Conservation (phyloP, 768 basidiomycete genomes). For the Boletus rufocinnamomeus region DNA sequence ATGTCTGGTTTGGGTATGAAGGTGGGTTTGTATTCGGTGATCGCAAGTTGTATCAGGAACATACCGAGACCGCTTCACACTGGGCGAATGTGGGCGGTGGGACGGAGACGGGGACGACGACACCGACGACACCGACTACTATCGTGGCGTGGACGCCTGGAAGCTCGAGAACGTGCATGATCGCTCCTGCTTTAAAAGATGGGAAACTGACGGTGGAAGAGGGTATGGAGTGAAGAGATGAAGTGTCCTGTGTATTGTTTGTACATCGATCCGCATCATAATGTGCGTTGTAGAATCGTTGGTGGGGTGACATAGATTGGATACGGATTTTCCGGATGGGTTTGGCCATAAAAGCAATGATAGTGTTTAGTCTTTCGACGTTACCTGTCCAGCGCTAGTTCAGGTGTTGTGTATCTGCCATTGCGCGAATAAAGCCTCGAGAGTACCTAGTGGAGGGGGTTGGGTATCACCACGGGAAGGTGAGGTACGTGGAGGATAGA, state of each 20-base stretch:
- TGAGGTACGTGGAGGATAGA: neutral
- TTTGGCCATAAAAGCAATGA: no score
- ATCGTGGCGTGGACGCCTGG: conserved; percentile 7
- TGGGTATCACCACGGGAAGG: neutral
- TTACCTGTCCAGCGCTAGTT: neutral
- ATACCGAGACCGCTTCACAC: neutral
- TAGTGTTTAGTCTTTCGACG: neutral
- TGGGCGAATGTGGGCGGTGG: neutral
- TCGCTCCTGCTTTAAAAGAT: neutral
- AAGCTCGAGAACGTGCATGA: conserved; percentile 3
- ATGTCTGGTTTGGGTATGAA: conserved; percentile 61
- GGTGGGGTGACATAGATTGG: neutral
- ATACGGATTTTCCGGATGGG: neutral
- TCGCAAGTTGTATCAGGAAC: neutral
- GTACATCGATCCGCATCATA: neutral
- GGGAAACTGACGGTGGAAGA: neutral
- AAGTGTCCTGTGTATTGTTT: neutral
- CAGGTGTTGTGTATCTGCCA: neutral
- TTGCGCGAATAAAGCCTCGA: neutral
- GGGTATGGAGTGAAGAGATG: neutral
- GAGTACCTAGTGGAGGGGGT: neutral
- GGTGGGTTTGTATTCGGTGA: conserved; percentile 43
- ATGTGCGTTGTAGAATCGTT: neutral
- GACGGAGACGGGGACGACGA: neutral
- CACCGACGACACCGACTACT: neutral